phyloP scores from a whole-genome alignment of 495 filamentous ascomycete genomes.

The Darksidea phi region DNA sequence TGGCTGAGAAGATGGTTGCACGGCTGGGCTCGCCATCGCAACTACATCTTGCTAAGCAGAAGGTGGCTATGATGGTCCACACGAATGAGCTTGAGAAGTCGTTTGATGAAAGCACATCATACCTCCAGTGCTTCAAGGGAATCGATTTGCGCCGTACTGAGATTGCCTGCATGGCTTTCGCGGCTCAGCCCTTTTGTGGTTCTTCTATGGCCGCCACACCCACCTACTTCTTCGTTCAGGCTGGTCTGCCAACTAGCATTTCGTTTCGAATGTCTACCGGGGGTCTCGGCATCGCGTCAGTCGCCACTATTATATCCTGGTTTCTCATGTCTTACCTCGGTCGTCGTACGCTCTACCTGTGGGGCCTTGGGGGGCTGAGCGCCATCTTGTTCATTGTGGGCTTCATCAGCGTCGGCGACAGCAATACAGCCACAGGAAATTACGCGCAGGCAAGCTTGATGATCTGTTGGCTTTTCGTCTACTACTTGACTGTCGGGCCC shows the following conservation, averaged over 20 bases:
- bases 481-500: constrained; percentile 72
- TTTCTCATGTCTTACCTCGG: constrained; percentile 66
- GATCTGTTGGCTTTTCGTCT: too few relatives aligned
- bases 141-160: constrained; percentile 66
- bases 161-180: constrained; percentile 75
- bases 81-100: constrained; percentile 18
- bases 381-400: too few relatives aligned
- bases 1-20: constrained; percentile 64
- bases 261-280: constrained; percentile 70
- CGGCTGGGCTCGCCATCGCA: constrained; percentile 47
- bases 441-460: too few relatives aligned
- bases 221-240: constrained; percentile 72
- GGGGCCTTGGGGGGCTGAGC: too few relatives aligned
- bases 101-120: constrained; percentile 34
- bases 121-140: constrained; percentile 71
- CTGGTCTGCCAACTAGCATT: constrained; percentile 56
- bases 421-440: too few relatives aligned
- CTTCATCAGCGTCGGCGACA: too few relatives aligned
- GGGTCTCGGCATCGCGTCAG: constrained; percentile 70
- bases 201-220: constrained; percentile 62
- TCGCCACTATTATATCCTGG: constrained; percentile 70
- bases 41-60: neutral
- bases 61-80: neutral
- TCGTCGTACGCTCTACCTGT: constrained; percentile 67
- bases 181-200: constrained; percentile 73